Evolutionary conservation across 2,329 filamentous ascomycete genomes (phyloP).

Genomic region (Neopestalotiopsis rosae): DNA sequence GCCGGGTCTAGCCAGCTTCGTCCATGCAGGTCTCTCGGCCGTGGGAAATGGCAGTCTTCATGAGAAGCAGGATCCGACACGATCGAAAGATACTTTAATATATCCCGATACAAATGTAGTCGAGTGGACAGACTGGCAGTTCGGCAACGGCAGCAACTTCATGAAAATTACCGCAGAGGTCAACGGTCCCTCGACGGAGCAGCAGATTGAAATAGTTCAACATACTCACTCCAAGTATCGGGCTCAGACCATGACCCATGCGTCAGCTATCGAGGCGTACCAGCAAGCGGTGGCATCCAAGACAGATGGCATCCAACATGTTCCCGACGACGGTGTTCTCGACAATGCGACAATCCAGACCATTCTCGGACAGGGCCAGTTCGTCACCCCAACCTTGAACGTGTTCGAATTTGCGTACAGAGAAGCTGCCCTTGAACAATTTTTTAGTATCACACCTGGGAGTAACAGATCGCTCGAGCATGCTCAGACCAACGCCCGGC

Average conservation of each 20-base stretch:
- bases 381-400: constrained; percentile 21
- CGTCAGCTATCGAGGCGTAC: constrained; percentile 13
- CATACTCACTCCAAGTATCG: constrained; percentile 13
- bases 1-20: not conserved
- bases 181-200: constrained; percentile 15
- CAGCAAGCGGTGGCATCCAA: constrained; percentile 20
- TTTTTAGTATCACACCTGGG: constrained; percentile 7
- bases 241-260: constrained; percentile 21
- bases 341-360: constrained; percentile 14
- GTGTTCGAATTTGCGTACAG: constrained; percentile 25
- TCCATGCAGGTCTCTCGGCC: not conserved
- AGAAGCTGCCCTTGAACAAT: not conserved
- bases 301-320: constrained; percentile 22
- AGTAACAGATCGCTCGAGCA: constrained; percentile 37
- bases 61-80: constrained; percentile 2
- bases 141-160: constrained; percentile 15
- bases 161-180: constrained; percentile 12
- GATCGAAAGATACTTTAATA: constrained; percentile 7
- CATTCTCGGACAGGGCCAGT: constrained; percentile 16
- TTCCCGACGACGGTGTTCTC: constrained; percentile 18
- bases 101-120: constrained; percentile 3
- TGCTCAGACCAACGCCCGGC: constrained; percentile 50
- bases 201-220: constrained; percentile 16
- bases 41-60: constrained; percentile 1
- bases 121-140: constrained; percentile 5